A percentile compares a stretch with the other conserved stretches of the same genome.
Conservation (phyloP, 371 early-diverging fungal species). For the Actinomortierella ambigua region DNA sequence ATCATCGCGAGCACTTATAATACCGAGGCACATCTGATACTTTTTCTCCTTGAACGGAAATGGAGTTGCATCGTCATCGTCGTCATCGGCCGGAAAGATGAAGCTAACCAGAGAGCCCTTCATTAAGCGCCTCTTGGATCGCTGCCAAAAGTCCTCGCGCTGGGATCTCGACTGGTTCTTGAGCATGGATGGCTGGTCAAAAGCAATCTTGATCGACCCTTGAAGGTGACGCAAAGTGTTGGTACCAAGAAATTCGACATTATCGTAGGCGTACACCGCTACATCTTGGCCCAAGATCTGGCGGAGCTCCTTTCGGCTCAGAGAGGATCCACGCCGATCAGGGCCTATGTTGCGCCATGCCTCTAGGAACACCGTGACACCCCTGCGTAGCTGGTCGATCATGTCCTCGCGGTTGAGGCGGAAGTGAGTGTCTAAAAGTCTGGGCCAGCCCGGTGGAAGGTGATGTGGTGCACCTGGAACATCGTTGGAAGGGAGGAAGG, state of each 20-base stretch:
- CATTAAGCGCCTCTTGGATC: constrained; percentile 14
- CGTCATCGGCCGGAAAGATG: constrained; percentile 12
- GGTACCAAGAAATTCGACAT: constrained; percentile 13
- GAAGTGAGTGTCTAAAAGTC: constrained; percentile 52
- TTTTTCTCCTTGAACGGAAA: too few relatives aligned
- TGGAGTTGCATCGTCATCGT: not conserved
- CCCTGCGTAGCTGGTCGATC: constrained; percentile 14
- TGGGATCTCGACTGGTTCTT: constrained; percentile 1
- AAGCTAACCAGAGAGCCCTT: constrained; percentile 41
- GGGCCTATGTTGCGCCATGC: constrained; percentile 2
- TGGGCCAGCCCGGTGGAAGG: constrained; percentile 37
- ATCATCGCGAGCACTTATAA: not conserved
- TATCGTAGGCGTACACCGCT: constrained; percentile 14
- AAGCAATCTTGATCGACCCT: constrained; percentile 9
- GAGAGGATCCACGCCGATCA: not conserved
- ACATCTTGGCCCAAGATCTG: not conserved
- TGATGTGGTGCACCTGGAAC: constrained; percentile 20
- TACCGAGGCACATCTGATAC: not conserved
- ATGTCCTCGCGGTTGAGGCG: constrained; percentile 53
- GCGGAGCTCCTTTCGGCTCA: not conserved
- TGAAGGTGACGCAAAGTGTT: constrained; percentile 1
- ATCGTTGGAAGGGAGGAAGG: constrained; percentile 37
- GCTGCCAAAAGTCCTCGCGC: constrained; percentile 14
- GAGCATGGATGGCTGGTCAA: constrained; percentile 6
- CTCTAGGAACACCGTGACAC: constrained; percentile 7